Evolutionary conservation across 73 alveolate genomes (phyloP).

Genomic region (Blepharisma stoltei): DNA sequence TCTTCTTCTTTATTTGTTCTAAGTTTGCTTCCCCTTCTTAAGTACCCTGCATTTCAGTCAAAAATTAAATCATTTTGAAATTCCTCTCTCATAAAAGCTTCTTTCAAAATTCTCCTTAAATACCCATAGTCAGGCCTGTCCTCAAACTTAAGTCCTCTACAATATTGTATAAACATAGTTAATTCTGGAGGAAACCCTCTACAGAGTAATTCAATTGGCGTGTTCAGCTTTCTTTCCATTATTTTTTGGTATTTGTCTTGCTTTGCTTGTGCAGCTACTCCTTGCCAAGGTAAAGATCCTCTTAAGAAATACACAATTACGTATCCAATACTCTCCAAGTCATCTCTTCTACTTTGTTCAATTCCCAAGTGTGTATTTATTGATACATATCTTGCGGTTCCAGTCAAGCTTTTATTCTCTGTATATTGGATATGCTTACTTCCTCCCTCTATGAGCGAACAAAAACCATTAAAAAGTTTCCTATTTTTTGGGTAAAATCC

Average conservation of each 20-base stretch:
- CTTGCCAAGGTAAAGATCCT: conserved; percentile 87
- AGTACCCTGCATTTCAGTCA: conserved; percentile 11
- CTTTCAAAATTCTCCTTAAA: conserved; percentile 58
- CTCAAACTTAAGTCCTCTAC: conserved; percentile 78
- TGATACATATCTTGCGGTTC: conserved; percentile 97
- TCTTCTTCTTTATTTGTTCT: too few relatives aligned
- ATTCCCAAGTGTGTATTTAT: conserved; percentile 82
- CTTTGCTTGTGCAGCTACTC: conserved; percentile 60
- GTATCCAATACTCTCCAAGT: conserved; percentile 65
- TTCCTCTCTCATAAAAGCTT: conserved; percentile 21
- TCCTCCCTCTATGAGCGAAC: too few relatives aligned
- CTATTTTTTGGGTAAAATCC: too few relatives aligned
- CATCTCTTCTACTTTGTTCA: conserved; percentile 64
- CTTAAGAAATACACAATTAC: conserved; percentile 62
- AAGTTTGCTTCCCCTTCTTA: too few relatives aligned
- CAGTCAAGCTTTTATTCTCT: conserved; percentile 46
- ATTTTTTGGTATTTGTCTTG: conserved; percentile 71
- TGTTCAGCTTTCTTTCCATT: conserved; percentile 58
- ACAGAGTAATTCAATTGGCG: conserved; percentile 69
- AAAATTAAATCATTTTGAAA: conserved; percentile 24
- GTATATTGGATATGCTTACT: conserved; percentile 45
- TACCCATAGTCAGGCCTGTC: conserved; percentile 86
- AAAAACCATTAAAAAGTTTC: too few relatives aligned
- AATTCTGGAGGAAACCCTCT: conserved; percentile 79
- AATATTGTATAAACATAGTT: conserved; percentile 63